phyloP scores from a whole-genome alignment of 495 filamentous ascomycete genomes.

The Stereocaulon alpinum region DNA sequence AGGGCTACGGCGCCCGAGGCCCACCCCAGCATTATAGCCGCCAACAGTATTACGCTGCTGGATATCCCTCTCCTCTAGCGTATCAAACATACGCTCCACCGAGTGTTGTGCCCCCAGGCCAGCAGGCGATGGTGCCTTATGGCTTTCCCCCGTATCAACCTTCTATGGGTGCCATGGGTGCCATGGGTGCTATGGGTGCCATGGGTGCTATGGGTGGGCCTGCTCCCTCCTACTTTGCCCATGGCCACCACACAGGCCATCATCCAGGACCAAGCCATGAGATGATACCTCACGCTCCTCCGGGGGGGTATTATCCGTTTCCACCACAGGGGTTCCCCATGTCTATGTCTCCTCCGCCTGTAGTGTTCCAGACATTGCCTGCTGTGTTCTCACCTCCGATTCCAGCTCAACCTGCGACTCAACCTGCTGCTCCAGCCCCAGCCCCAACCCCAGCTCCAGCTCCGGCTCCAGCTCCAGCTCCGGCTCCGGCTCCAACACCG shows the following conservation, averaged over 20 bases:
- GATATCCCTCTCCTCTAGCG: conserved; percentile 33
- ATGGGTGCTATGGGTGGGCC: conserved; percentile 22
- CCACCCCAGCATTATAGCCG: conserved; percentile 25
- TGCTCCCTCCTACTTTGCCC: conserved; percentile 32
- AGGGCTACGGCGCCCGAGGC: conserved; percentile 27
- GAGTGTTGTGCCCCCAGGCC: conserved; percentile 33
- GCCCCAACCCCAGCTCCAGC: conserved; percentile 24
- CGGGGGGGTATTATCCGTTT: conserved; percentile 35
- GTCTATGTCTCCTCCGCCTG: conserved; percentile 27
- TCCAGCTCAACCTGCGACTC: conserved; percentile 29
- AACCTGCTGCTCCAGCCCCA: conserved; percentile 23
- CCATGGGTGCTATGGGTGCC: conserved; percentile 22
- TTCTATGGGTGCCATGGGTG: conserved; percentile 19
- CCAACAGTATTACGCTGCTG: conserved; percentile 34
- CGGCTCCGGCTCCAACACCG: conserved; percentile 21
- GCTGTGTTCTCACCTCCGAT: conserved; percentile 16
- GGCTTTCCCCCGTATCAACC: conserved; percentile 33
- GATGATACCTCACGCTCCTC: conserved; percentile 38
- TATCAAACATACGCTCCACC: conserved; percentile 28
- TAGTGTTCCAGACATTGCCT: conserved; percentile 10
- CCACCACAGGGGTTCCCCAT: conserved; percentile 33
- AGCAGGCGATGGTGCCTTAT: conserved; percentile 32
- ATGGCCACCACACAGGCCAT: conserved; percentile 22
- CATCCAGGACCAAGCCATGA: conserved; percentile 35
- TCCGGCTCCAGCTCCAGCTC: conserved; percentile 23